These are phyloP conservation scores for Cryphonectria parasitica DNA, from an alignment of 2,329 filamentous ascomycete genomes.

Conservation along the genomic window DNA sequence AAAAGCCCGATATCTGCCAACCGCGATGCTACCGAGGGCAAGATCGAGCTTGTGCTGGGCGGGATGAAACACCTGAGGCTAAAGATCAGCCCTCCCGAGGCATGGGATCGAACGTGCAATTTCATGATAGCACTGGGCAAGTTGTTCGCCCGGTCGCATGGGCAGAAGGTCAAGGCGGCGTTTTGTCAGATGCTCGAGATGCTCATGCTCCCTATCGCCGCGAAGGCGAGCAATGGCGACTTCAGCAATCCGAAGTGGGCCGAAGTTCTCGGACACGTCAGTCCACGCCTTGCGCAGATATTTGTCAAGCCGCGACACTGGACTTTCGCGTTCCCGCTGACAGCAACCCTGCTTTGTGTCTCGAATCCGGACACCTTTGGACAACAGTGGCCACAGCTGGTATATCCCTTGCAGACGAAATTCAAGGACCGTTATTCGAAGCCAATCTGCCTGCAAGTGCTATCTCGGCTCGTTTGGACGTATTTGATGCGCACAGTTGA, in stretches of 20 bases:
- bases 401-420: conserved; percentile 76
- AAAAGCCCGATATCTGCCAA: conserved; percentile 64
- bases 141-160: conserved; percentile 83
- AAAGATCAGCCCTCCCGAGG: conserved; percentile 70
- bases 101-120: conserved; percentile 86
- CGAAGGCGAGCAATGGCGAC: conserved; percentile 74
- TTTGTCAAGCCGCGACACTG: conserved; percentile 92
- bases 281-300: conserved; percentile 80
- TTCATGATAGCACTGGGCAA: conserved; percentile 82
- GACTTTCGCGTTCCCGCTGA: conserved; percentile 84
- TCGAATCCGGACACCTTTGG: conserved; percentile 84
- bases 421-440: conserved; percentile 82
- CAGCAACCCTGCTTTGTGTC: conserved; percentile 83
- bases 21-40: conserved; percentile 73
- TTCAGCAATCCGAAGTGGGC: conserved; percentile 84
- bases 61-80: conserved; percentile 91
- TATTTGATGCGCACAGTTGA: conserved; percentile 88
- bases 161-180: conserved; percentile 86
- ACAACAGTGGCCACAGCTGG: conserved; percentile 82
- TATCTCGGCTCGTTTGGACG: conserved; percentile 90
- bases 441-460: conserved; percentile 81
- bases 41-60: conserved; percentile 82
- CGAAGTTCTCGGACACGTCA: conserved; percentile 78
- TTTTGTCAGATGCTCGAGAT: conserved; percentile 93
- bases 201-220: conserved; percentile 83